Base-by-base conservation (phyloP, 306 rosid genomes). In the Amphicarpaea edgeworthii region DNA sequence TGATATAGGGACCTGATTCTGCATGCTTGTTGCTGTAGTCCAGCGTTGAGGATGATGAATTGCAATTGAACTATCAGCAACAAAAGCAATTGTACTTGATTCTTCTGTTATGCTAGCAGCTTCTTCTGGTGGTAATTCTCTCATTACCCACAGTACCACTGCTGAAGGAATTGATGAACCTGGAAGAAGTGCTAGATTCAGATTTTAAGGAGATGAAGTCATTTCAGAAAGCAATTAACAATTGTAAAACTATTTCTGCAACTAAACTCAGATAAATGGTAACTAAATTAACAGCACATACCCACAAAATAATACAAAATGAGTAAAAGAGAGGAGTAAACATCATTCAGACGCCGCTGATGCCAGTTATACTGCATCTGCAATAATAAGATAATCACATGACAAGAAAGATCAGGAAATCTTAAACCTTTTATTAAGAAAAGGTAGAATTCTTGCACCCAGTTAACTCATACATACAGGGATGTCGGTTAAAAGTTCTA, bases 101-200 rank as follows among this genome's bases (percentile, higher is more conserved):
- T 85, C 97, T 86, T 90, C 92, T 32, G 32, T 81, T 61, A 65
- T 23, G 61, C 75, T 77, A 84, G 75, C 63, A 64, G 86, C 68
- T 82, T 85, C 79, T 8, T 73, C 47, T 9, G 87, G 88, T 7
- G 97, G 97, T 78, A 87, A 75, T 80, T 95, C 98, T 85, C 96
- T 87, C 96, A 86, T 87, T 79, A 86, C 86, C 97, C 97, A 95
- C 78, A 95, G 69, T 34, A 95, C 73, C 70, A 85, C 79, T 21
- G 91, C 93, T 55, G 96, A 95, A 12, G 98, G 97, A 77, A 90
- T 81, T 50, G 95, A 87, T 70, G 93, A 85, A 84, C 98, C 98
- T 95, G 87, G 80, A 81, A 83, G 57, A 81, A 64, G 51, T 14
- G 23, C 17, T 64, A 37, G 51, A 75, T 65, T 83, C 47, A 75